phyloP scores from a whole-genome alignment of 2,329 filamentous ascomycete species.

The Pseudogymnoascus sp. region DNA sequence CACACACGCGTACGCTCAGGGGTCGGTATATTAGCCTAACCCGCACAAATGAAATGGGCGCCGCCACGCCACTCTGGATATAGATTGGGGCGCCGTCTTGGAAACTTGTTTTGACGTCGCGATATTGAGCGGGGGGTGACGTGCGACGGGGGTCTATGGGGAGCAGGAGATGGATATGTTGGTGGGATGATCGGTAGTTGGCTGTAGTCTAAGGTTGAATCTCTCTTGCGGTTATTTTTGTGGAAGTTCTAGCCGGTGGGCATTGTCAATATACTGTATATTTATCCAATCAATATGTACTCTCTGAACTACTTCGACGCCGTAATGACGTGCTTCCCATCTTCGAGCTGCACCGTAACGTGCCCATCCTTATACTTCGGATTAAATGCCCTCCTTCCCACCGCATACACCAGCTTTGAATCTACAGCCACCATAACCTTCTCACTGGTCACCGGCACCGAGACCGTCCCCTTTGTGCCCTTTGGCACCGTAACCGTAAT shows the following conservation, averaged over 20 bases:
- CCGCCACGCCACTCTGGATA: background rate
- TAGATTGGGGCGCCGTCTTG: background rate
- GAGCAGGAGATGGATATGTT: background rate
- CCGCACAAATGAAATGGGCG: background rate
- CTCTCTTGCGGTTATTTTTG: background rate
- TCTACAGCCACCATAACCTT: slow-evolving; percentile 16
- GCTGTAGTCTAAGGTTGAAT: background rate
- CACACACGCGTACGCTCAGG: background rate
- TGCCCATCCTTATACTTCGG: slow-evolving; percentile 14
- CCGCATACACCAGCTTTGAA: slow-evolving; percentile 5
- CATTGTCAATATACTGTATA: background rate
- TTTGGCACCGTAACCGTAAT: slow-evolving; percentile 28
- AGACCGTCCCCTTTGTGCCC: slow-evolving; percentile 19
- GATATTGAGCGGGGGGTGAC: background rate
- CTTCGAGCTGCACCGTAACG: slow-evolving; percentile 10
- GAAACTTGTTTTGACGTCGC: slow-evolving; percentile 6
- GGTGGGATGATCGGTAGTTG: background rate
- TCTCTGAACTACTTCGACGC: background rate
- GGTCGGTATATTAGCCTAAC: background rate
- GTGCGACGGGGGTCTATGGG: background rate
- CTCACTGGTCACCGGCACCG: slow-evolving; percentile 17
- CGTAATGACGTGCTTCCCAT: background rate
- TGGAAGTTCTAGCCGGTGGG: background rate
- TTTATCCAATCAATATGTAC: background rate
- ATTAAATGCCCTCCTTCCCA: background rate